phyloP scores from a whole-genome alignment of 805 yeast genomes.

The Yarrowia deformans region DNA sequence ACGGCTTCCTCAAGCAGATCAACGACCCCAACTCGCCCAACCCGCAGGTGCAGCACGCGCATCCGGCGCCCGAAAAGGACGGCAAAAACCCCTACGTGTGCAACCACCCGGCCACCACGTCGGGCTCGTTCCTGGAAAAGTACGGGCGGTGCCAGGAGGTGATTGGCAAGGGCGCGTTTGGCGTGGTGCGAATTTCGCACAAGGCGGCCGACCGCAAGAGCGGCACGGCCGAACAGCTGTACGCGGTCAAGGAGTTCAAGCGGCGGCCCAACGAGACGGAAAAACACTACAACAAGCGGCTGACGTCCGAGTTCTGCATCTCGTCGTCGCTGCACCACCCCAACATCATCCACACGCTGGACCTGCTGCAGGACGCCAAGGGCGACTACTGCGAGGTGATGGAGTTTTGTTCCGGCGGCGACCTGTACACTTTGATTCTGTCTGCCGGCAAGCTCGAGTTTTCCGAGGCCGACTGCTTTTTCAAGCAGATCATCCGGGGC shows the following conservation, averaged over 20 bases:
- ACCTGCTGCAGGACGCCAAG: constrained; percentile 75
- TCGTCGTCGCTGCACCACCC: constrained; percentile 76
- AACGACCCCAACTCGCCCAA: constrained; percentile 46
- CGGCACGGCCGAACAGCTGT: constrained; percentile 56
- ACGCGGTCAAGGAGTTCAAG: constrained; percentile 80
- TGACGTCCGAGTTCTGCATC: constrained; percentile 90
- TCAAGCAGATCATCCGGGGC: constrained; percentile 85
- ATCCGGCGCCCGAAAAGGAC: constrained; percentile 34
- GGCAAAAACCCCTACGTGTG: constrained; percentile 37
- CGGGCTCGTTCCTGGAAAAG: constrained; percentile 75
- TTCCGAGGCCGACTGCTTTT: constrained; percentile 84
- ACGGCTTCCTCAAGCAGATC: constrained; percentile 41
- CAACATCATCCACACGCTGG: constrained; percentile 79
- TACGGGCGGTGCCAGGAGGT: constrained; percentile 96
- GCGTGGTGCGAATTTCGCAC: constrained; percentile 89
- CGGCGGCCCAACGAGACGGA: constrained; percentile 65
- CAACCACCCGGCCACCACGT: constrained; percentile 18
- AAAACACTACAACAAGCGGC: constrained; percentile 67
- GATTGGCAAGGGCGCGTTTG: constrained; percentile 92
- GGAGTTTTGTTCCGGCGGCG: constrained; percentile 95
- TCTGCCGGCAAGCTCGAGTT: constrained; percentile 62
- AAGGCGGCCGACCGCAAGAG: constrained; percentile 53
- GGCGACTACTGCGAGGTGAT: constrained; percentile 85
- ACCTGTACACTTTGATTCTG: constrained; percentile 66
- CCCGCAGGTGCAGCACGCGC: constrained; percentile 40